Percentiles rank a stretch among this genome's conserved stretches.
phyloP scores from a whole-genome alignment of 1,284 basidiomycete species.

The Leucoagaricus sp. region DNA sequence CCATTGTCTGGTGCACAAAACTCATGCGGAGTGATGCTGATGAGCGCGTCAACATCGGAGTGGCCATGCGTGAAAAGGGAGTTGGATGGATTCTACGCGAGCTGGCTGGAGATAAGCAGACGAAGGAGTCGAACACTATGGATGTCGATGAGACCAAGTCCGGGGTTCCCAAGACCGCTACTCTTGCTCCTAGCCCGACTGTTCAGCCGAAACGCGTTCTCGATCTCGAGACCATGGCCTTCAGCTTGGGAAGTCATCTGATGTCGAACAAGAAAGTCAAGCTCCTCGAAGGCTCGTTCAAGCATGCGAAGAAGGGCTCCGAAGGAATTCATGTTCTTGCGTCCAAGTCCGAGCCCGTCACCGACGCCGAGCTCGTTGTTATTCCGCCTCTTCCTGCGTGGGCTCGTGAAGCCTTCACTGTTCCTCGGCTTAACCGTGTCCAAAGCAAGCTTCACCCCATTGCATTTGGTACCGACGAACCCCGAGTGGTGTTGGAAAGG shows the following conservation, averaged over 20 bases:
- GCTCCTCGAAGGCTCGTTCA: conserved; percentile 97
- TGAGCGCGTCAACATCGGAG: conserved; percentile 92
- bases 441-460: too few relatives aligned
- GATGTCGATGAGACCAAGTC: conserved; percentile 69
- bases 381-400: too few relatives aligned
- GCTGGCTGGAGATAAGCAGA: conserved; percentile 75
- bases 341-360: conserved; percentile 81
- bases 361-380: too few relatives aligned
- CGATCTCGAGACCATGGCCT: conserved; percentile 94
- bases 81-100: conserved; percentile 95
- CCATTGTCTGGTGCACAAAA: conserved; percentile 98
- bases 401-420: too few relatives aligned
- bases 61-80: conserved; percentile 97
- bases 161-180: conserved; percentile 83
- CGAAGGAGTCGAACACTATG: conserved; percentile 61
- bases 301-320: conserved; percentile 94
- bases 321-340: conserved; percentile 98
- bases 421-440: too few relatives aligned
- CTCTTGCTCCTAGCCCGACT: conserved; percentile 85
- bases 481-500: too few relatives aligned
- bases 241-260: conserved; percentile 93
- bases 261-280: conserved; percentile 99
- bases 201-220: conserved; percentile 86
- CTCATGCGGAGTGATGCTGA: conserved; percentile 90
- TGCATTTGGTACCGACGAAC: too few relatives aligned